A percentile compares a stretch with the other conserved stretches of the same genome.
phyloP scores from a whole-genome alignment of 2,329 filamentous ascomycete species.

The Coniella lustricola region DNA sequence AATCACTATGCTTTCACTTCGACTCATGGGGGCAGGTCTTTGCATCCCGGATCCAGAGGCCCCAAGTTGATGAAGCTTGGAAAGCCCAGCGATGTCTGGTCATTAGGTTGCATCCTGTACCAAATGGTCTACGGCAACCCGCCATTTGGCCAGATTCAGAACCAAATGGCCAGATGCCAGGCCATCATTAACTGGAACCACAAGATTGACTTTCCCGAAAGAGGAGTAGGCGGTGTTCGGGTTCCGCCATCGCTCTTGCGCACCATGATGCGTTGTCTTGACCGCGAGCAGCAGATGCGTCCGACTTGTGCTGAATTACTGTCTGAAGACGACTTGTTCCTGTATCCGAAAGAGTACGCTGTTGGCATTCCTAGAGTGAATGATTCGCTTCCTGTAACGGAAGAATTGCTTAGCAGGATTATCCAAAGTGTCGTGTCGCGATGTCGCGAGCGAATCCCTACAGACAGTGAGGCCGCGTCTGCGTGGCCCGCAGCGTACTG shows the following conservation, averaged over 20 bases:
- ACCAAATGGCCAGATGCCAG: slow-evolving; percentile 78
- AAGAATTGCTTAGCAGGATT: slow-evolving; percentile 55
- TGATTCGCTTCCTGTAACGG: slow-evolving; percentile 51
- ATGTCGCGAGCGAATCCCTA: slow-evolving; percentile 52
- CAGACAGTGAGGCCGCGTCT: slow-evolving; percentile 47
- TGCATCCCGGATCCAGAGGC: slow-evolving; percentile 26
- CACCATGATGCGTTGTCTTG: slow-evolving; percentile 57
- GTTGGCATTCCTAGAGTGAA: slow-evolving; percentile 27
- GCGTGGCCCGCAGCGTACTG: slow-evolving; percentile 58
- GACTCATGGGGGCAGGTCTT: slow-evolving; percentile 31
- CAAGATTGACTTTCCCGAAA: slow-evolving; percentile 62
- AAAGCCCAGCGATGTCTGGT: slow-evolving; percentile 95
- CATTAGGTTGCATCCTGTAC: slow-evolving; percentile 90
- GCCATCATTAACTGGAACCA: slow-evolving; percentile 77
- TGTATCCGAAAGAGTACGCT: slow-evolving; percentile 53
- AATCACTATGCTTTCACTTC: slow-evolving; percentile 45
- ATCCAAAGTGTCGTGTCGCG: slow-evolving; percentile 55
- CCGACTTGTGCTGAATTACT: slow-evolving; percentile 60
- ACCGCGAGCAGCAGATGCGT: slow-evolving; percentile 53
- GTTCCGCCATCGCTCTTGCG: slow-evolving; percentile 53
- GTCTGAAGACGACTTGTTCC: slow-evolving; percentile 51
- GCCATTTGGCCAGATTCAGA: slow-evolving; percentile 86
- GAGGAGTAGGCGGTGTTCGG: slow-evolving; percentile 57
- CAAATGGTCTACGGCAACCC: slow-evolving; percentile 98
- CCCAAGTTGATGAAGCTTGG: slow-evolving; percentile 89